Evolutionary conservation across 2,329 filamentous ascomycete genomes (phyloP).

Genomic region (Dryadomyces sulphureus): DNA sequence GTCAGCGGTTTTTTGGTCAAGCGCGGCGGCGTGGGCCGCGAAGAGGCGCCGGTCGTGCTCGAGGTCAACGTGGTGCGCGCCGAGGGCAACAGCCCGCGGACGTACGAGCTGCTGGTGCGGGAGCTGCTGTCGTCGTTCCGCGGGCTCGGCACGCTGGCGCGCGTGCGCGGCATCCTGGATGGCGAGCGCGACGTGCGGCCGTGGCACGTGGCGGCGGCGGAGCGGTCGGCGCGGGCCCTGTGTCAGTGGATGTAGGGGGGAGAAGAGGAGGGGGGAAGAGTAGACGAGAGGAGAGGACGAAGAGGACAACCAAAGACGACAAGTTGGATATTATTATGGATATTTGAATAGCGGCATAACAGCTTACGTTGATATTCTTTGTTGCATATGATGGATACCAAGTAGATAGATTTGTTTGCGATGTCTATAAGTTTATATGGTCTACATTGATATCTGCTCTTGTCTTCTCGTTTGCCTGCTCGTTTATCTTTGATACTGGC

Average conservation of each 20-base stretch:
- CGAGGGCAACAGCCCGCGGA: constrained; percentile 31
- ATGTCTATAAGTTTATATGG: not conserved
- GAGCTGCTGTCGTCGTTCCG: constrained; percentile 59
- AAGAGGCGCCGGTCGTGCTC: constrained; percentile 45
- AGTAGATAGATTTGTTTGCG: not conserved
- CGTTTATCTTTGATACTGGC: not conserved
- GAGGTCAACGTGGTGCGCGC: constrained; percentile 50
- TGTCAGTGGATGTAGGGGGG: constrained; percentile 43
- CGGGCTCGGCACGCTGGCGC: constrained; percentile 52
- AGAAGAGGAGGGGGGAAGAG: not conserved
- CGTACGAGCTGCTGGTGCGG: constrained; percentile 49
- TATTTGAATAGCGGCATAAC: too few species aligned
- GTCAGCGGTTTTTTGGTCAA: constrained; percentile 54
- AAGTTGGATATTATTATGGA: not conserved
- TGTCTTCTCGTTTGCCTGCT: too few species aligned
- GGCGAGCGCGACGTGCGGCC: constrained; percentile 49
- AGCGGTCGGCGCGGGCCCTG: constrained; percentile 52
- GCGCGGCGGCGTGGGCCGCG: constrained; percentile 36
- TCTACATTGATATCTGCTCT: not conserved
- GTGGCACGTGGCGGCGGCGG: constrained; percentile 62
- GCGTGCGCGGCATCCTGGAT: constrained; percentile 48
- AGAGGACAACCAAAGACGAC: not conserved
- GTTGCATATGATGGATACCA: not conserved
- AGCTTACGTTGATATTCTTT: not conserved
- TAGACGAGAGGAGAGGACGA: not conserved